phyloP scores from a whole-genome alignment of 352 stramenopile genomes.

The Globisporangium cystogenes region DNA sequence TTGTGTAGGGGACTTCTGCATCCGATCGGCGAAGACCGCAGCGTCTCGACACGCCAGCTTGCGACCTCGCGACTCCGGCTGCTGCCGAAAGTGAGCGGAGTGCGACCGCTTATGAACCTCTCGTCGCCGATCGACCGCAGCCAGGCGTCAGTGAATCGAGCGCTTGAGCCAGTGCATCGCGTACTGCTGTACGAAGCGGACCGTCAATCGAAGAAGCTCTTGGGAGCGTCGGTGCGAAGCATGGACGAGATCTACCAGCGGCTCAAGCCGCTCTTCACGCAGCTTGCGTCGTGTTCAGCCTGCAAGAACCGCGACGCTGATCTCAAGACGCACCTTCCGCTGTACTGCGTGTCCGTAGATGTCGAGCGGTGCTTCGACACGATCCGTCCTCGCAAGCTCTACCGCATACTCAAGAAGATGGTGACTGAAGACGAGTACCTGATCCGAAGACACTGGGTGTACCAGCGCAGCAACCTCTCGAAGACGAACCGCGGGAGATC shows the following conservation, averaged over 20 bases:
- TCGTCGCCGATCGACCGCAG: conserved; percentile 26
- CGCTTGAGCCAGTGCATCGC: conserved; percentile 50
- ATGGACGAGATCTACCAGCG: conserved; percentile 62
- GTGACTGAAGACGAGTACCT: conserved; percentile 70
- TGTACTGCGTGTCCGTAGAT: conserved; percentile 68
- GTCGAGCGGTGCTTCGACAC: conserved; percentile 83
- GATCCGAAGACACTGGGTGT: conserved; percentile 71
- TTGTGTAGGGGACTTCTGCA: conserved; percentile 39
- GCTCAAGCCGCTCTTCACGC: conserved; percentile 36
- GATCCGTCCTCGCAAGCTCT: conserved; percentile 58
- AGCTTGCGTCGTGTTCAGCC: conserved; percentile 23
- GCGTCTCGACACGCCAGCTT: conserved; percentile 19
- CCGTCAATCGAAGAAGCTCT: conserved; percentile 35
- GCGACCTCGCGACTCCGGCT: conserved; percentile 49
- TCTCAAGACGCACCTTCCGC: conserved; percentile 4
- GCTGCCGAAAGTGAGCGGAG: conserved; percentile 54
- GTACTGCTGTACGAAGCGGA: conserved; percentile 60
- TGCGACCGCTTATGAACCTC: conserved; percentile 79
- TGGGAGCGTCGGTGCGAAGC: conserved; percentile 56
- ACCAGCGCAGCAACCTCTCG: conserved; percentile 27
- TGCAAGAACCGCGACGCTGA: conserved; percentile 17
- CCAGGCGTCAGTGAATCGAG: conserved; percentile 48
- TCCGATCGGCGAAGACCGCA: conserved; percentile 6
- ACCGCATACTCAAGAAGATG: conserved; percentile 56
- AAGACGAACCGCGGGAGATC: conserved; percentile 4